Conservation (phyloP, 1,139 yeast species). For the Diutina ranongensis region DNA sequence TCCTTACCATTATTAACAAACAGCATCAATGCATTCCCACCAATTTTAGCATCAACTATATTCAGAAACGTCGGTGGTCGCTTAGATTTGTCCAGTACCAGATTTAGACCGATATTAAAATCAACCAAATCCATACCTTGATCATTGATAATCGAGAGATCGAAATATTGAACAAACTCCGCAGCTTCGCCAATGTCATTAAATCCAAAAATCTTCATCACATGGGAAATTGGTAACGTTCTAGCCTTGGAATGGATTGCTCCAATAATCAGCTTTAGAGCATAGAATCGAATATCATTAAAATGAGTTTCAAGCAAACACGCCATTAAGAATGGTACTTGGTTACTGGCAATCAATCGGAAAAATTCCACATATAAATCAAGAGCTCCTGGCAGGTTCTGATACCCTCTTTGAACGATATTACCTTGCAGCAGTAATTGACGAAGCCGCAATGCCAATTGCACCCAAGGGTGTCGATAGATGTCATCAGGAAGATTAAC, state of each 20-base stretch:
- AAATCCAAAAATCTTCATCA: slow-evolving; percentile 52
- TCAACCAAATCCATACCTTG: slow-evolving; percentile 20
- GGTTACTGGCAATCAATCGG: slow-evolving; percentile 31
- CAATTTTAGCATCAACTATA: slow-evolving; percentile 40
- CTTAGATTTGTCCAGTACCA: slow-evolving; percentile 35
- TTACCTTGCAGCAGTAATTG: slow-evolving; percentile 55
- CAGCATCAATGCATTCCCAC: slow-evolving; percentile 17
- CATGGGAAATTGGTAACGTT: slow-evolving; percentile 40
- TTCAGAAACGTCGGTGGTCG: slow-evolving; percentile 46
- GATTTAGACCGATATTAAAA: slow-evolving; percentile 20
- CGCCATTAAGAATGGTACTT: slow-evolving; percentile 58
- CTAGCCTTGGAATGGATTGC: slow-evolving; percentile 60
- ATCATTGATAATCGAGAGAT: slow-evolving; percentile 24
- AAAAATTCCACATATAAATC: slow-evolving; percentile 61
- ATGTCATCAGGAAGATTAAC: slow-evolving; percentile 57
- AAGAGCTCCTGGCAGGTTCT: slow-evolving; percentile 47
- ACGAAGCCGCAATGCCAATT: slow-evolving; percentile 61
- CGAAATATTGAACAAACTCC: slow-evolving; percentile 54
- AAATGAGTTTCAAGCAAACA: slow-evolving; percentile 75
- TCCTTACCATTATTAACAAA: slow-evolving; percentile 17
- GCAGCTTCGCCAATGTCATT: slow-evolving; percentile 42
- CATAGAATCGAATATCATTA: slow-evolving; percentile 68
- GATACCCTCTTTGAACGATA: slow-evolving; percentile 44
- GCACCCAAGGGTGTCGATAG: slow-evolving; percentile 46
- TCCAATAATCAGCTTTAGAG: slow-evolving; percentile 56